Conservation (phyloP, 2,329 filamentous ascomycete genomes). For the Sarocladiaceae sp. region DNA sequence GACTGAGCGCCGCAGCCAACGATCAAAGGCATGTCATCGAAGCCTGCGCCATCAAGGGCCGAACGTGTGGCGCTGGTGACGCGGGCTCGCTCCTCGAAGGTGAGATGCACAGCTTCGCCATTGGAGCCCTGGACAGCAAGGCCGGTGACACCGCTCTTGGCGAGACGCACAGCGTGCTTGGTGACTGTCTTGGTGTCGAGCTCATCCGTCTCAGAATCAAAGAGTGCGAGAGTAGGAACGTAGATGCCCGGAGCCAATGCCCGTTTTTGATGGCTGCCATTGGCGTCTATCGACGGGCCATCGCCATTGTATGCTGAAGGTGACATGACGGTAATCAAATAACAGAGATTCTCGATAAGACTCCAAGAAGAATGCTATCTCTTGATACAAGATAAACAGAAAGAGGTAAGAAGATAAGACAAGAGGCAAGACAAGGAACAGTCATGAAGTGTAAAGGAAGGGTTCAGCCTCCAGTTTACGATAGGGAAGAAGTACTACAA, state of each 20-base stretch:
- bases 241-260: conserved; percentile 56
- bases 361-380: not conserved
- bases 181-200: conserved; percentile 57
- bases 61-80: conserved; percentile 67
- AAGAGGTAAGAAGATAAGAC: not conserved
- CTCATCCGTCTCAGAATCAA: conserved; percentile 60
- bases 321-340: not conserved
- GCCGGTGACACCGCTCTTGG: conserved; percentile 67
- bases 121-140: conserved; percentile 78
- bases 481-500: not conserved
- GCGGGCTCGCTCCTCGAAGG: conserved; percentile 62
- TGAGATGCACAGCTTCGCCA: conserved; percentile 76
- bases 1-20: conserved; percentile 73
- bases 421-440: not conserved
- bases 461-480: not conserved
- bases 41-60: conserved; percentile 63
- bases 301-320: conserved; percentile 1
- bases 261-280: conserved; percentile 13
- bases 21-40: conserved; percentile 59
- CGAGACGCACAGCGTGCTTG: conserved; percentile 63
- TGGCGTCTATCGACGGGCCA: not conserved
- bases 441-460: not conserved
- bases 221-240: conserved; percentile 72
- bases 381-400: not conserved
- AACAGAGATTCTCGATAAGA: not conserved